Base-by-base conservation (phyloP, 1,284 basidiomycete species). In the Cutaneotrichosporon cavernicola region DNA sequence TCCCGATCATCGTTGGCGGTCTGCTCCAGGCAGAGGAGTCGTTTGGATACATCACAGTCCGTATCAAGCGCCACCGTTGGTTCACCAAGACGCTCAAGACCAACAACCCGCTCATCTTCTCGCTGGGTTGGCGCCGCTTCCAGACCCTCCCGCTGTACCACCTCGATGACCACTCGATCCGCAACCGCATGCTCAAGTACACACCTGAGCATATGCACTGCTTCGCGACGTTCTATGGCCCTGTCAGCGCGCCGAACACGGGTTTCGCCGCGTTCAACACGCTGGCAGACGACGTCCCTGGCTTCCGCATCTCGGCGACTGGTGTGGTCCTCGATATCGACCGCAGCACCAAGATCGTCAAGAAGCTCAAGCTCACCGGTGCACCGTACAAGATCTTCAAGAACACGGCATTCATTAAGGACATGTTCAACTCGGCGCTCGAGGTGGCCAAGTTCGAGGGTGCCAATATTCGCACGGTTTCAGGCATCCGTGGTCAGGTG, bases 181-280 rank as follows among this genome's bases (percentile, higher is more conserved):
- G 97, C 32, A 98, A 99, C 88, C 90, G 97, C 55, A 92, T 98
- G 90, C 89, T 99, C 80, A 99, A 99, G 83, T 99, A 99, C 78
- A 98, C 97, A 0, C 96, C 96, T 0, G 97, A 99, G 81, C 96
- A 99, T 76, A 97, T 97, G 93, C 97, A 99, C 79, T 99, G 96
- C 75, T 92, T 90, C 73, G 96, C 96, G 2, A 96, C 95, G 0
- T 98, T 99, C 81, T 97, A 95, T 76, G 94, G 91, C 0, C 94
- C 94, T 7, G 88, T 92, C 21, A 84, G 91, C 1, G 83, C 90
- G 0, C 94, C 94, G n/a, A 97, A 97, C 79, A 97, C 93, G 0
- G 95, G 96, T 67, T 92, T 99, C 81, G 97, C 94, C 78, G 91
- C 96, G 1, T 98, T 99, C 85, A 98, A 96, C 80, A 88, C 90